A percentile compares a stretch with the other conserved stretches of the same genome.
Conservation (phyloP, 495 filamentous ascomycete genomes). For the Articulospora tetracladia region DNA sequence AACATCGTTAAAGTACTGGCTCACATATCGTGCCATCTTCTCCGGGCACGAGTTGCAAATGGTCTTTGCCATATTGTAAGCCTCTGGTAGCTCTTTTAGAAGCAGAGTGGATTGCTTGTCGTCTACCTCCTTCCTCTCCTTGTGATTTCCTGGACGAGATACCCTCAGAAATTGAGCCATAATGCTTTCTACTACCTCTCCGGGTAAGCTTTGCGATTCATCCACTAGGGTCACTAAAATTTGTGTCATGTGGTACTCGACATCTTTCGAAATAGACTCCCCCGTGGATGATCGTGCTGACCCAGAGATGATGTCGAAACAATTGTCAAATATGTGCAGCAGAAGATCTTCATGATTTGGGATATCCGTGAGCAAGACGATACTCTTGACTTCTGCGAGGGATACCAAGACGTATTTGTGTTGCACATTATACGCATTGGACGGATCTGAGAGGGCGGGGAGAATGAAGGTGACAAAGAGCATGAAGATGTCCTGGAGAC, state of each 20-base stretch:
- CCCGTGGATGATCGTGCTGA: conserved; percentile 67
- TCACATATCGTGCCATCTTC: conserved; percentile 89
- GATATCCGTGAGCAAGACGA: conserved; percentile 90
- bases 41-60: conserved; percentile 89
- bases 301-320: conserved; percentile 90
- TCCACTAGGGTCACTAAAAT: conserved; percentile 83
- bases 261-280: conserved; percentile 80
- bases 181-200: conserved; percentile 86
- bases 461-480: conserved; percentile 80
- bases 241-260: conserved; percentile 87
- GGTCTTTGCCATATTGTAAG: conserved; percentile 93
- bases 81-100: conserved; percentile 80
- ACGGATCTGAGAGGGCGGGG: conserved; percentile 80
- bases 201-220: conserved; percentile 74
- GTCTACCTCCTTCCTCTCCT: conserved; percentile 51
- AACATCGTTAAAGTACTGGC: conserved; percentile 95
- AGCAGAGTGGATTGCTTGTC: conserved; percentile 75
- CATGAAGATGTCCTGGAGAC: conserved; percentile 82
- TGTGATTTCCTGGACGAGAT: conserved; percentile 43
- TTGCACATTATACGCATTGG: conserved; percentile 87
- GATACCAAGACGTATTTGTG: conserved; percentile 87
- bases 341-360: conserved; percentile 72
- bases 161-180: conserved; percentile 92
- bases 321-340: conserved; percentile 73
- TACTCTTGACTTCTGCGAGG: conserved; percentile 88